Base-by-base conservation (phyloP, 441 rosid genomes). In the Erodium trifolium region DNA sequence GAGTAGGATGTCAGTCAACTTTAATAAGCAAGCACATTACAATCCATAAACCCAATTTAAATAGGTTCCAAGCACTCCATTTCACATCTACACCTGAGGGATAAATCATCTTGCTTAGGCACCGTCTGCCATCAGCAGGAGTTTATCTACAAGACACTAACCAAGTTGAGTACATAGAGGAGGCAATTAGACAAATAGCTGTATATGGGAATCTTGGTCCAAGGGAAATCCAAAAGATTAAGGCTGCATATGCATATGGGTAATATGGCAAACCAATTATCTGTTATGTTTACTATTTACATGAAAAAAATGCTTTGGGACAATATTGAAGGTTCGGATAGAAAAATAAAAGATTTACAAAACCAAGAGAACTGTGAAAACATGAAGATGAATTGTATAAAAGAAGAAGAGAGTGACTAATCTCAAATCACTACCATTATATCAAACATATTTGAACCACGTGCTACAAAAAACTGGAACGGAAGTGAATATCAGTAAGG, bases 151-250 rank as follows among this genome's bases (percentile, higher is more conserved):
- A 19, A 2, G 51, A 2, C 19, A 19, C 60, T 41, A 23, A 23
- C 60, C 14, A 43, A 29, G 31, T 53, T 37, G 31, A 27, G 43
- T 72, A 67, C 9, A 67, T 27, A 53, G 51, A 59, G 17, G 67
- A 51, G 68, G 18, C 29, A 66, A 60, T 8, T 41, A 14, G 3
- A 39, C n/a, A 19, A 64, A 34, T n/a, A n/a, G 23, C 62, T 55
- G 23, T 51, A 51, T 51, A n/a, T 13, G 59, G 59, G 47, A 51
- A 14, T 51, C 59, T 51, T n/a, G 59, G 16, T 51, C 59, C 59
- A 51, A 51, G 17, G n/a, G 59, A 51, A 51, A 51, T 1, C 57
- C 16, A n/a, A n/a, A 51, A 51, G 59, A 13, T 51, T n/a, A 51
- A 51, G 59, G 59, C 17, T 51, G 59, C 59, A n/a, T 51, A 14